A percentile compares a stretch with the other conserved stretches of the same genome.
Evolutionary conservation across 108 stramenopile genomes (phyloP).

Genomic region (Cyclotella sp.): DNA sequence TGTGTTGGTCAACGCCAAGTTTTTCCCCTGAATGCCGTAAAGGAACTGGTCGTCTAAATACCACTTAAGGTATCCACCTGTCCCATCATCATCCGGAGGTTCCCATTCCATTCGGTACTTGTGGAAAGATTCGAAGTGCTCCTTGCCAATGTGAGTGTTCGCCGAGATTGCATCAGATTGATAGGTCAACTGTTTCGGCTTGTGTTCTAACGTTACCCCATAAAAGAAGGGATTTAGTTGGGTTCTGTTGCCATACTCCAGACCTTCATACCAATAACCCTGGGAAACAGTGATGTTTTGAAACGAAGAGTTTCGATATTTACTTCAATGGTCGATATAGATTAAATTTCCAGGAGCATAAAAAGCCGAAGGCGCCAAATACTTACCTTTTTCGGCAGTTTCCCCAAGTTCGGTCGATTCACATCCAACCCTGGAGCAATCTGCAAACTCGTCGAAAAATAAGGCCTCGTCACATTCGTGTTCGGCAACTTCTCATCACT

Average conservation of each 20-base stretch:
- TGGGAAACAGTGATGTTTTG: conserved; percentile 15
- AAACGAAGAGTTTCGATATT: not conserved
- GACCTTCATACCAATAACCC: conserved; percentile 84
- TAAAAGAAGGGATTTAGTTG: conserved; percentile 92
- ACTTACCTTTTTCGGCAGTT: conserved; percentile 49
- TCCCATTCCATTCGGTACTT: conserved; percentile 90
- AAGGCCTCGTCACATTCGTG: conserved; percentile 81
- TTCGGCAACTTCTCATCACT: conserved; percentile 62
- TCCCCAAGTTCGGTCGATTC: conserved; percentile 60
- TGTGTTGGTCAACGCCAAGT: conserved; percentile 68
- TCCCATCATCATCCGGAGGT: conserved; percentile 73
- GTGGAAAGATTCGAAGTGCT: conserved; percentile 73
- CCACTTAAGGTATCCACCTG: conserved; percentile 79
- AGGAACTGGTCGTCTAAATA: conserved; percentile 75
- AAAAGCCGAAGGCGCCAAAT: not conserved
- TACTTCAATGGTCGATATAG: not conserved
- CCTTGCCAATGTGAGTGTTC: conserved; percentile 67
- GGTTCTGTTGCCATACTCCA: conserved; percentile 82
- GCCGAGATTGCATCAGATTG: conserved; percentile 90
- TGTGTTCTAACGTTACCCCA: conserved; percentile 79
- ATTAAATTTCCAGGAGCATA: not conserved
- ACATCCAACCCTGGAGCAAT: conserved; percentile 57
- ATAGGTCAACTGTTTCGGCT: conserved; percentile 77
- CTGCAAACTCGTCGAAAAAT: conserved; percentile 87
- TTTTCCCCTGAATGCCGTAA: conserved; percentile 67